Conservation (phyloP, 495 filamentous ascomycete genomes). For the Glonium stellatum region DNA sequence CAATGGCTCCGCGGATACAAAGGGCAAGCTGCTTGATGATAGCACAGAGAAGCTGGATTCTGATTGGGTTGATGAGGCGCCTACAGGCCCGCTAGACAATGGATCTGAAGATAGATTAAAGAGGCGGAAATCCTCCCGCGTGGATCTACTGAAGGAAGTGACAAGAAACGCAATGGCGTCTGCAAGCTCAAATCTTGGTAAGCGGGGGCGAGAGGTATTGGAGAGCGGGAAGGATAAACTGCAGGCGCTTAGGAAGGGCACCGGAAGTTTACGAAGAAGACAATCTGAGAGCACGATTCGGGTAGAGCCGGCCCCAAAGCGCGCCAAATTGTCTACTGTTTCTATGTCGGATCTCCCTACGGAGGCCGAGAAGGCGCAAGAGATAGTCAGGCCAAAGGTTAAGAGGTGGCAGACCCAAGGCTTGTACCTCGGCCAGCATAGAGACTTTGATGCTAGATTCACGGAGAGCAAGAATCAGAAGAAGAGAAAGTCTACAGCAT, state of each 20-base stretch:
- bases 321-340: slow-evolving; percentile 2
- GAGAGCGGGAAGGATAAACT: slow-evolving; percentile 41
- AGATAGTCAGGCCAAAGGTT: slow-evolving; percentile 19
- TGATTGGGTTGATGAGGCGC: not conserved
- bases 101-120: not conserved
- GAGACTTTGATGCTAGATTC: slow-evolving; percentile 52
- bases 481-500: slow-evolving; percentile 25
- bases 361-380: slow-evolving; percentile 9
- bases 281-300: slow-evolving; percentile 14
- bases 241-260: slow-evolving; percentile 21
- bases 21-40: not conserved
- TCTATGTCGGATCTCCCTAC: not conserved
- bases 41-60: not conserved
- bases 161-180: slow-evolving; percentile 20
- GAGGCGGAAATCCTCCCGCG: slow-evolving; percentile 8
- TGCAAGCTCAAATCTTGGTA: slow-evolving; percentile 43
- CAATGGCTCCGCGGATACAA: not conserved
- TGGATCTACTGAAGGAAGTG: slow-evolving; percentile 19
- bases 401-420: slow-evolving; percentile 67
- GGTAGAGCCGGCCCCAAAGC: slow-evolving; percentile 1
- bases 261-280: slow-evolving; percentile 38
- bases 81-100: not conserved
- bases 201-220: slow-evolving; percentile 44
- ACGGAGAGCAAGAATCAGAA: slow-evolving; percentile 42
- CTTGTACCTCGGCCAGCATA: slow-evolving; percentile 81